Evolutionary conservation across 192 early-diverging fungal genomes (phyloP).

Genomic region (Spizellomyces sp.): DNA sequence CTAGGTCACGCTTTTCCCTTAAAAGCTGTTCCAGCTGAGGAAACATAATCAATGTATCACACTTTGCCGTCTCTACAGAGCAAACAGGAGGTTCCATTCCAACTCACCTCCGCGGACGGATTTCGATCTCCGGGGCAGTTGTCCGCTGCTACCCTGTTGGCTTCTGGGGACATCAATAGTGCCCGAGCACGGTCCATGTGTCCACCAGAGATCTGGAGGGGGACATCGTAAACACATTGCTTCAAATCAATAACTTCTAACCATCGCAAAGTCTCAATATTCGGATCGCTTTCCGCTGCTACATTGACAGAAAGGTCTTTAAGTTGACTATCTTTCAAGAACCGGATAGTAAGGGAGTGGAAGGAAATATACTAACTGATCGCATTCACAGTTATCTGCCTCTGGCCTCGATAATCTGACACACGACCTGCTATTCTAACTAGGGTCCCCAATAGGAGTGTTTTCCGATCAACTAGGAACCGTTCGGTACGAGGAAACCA

Average conservation of each 20-base stretch:
- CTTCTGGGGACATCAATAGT: too few species aligned
- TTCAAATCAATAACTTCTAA: constrained; percentile 16
- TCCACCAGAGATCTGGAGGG: background rate
- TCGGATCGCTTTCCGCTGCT: constrained; percentile 20
- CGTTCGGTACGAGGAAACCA: constrained; percentile 27
- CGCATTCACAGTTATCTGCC: constrained; percentile 19
- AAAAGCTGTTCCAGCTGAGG: too few species aligned
- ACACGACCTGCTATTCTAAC: constrained; percentile 24
- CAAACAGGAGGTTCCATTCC: too few species aligned
- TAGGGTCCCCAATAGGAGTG: constrained; percentile 17
- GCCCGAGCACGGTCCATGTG: background rate
- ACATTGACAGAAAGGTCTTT: background rate
- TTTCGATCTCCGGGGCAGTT: background rate
- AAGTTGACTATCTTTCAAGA: background rate
- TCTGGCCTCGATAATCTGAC: constrained; percentile 9
- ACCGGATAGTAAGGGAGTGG: background rate
- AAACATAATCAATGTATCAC: too few species aligned
- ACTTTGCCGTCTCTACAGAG: too few species aligned
- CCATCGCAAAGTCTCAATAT: constrained; percentile 29
- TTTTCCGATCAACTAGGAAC: constrained; percentile 2
- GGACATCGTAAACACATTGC: constrained; percentile 5
- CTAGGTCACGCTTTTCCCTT: too few species aligned
- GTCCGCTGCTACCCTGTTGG: background rate
- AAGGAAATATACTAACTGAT: constrained; percentile 13
- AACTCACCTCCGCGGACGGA: background rate